Conservation (phyloP, 2,329 filamentous ascomycete species). For the Plenodomus biglobosus region DNA sequence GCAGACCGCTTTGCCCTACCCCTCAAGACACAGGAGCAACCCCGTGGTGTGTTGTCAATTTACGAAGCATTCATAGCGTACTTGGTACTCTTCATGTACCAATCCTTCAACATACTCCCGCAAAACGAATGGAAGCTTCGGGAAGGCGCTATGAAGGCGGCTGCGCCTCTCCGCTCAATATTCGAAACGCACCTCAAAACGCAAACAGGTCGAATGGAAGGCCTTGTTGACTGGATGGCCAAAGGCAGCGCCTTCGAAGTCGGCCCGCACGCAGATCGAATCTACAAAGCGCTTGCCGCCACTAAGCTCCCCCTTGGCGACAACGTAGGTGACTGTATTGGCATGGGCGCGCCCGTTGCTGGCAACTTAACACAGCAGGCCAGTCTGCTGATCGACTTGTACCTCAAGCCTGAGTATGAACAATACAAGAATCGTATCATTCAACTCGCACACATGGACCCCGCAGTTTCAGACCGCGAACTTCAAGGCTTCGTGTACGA, state of each 20-base stretch:
- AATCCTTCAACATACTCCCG: conserved; percentile 57
- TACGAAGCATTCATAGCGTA: conserved; percentile 57
- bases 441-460: conserved; percentile 51
- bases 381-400: conserved; percentile 56
- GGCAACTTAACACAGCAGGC: conserved; percentile 58
- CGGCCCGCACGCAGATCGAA: conserved; percentile 52
- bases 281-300: conserved; percentile 54
- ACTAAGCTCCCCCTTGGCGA: conserved; percentile 52
- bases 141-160: conserved; percentile 50
- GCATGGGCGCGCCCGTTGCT: conserved; percentile 53
- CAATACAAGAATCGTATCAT: conserved; percentile 56
- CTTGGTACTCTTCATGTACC: conserved; percentile 64
- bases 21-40: conserved; percentile 63
- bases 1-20: conserved; percentile 67
- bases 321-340: conserved; percentile 54
- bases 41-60: conserved; percentile 56
- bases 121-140: conserved; percentile 53
- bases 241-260: conserved; percentile 59
- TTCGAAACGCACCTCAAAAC: conserved; percentile 66
- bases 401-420: conserved; percentile 53
- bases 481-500: conserved; percentile 58
- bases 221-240: conserved; percentile 54
- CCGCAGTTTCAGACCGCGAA: conserved; percentile 58
- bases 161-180: conserved; percentile 68
- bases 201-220: conserved; percentile 56